Base-by-base conservation (phyloP, 352 stramenopile genomes). In the Pythium aphanidermatum region DNA sequence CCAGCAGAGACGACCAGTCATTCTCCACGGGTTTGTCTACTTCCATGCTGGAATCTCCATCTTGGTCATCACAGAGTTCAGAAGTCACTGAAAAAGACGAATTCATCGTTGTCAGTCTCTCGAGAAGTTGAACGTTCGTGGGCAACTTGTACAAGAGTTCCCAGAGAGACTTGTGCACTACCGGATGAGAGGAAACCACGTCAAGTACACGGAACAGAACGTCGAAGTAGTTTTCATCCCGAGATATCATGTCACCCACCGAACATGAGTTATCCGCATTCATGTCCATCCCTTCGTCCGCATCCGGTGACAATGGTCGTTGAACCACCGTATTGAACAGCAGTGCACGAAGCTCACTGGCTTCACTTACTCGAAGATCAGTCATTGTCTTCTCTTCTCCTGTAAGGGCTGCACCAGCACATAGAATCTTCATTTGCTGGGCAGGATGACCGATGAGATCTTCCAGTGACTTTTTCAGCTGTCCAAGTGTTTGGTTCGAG, bases 121-220 rank as follows among this genome's bases (percentile, higher is more conserved):
- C 65, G 34, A 90, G 51, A n/a, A 92, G 44, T 19, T 86, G 67
- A 0, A 64, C 65, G 33, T 77, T 87, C 3, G 83, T 92, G 12
- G 83, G 83, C 13, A 95, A 79, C 45, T 89, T 86, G 40, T 88
- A 83, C 37, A 95, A 54, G 33, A 95, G 72, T 28, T 83, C 74
- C 74, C 80, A 92, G 27, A 92, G 31, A 13, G 80, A 64, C 33
- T 78, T 70, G 56, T 91, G 80, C 1, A 87, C 75, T 11, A 67
- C 17, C 1, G 56, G 52, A 43, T 84, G 59, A 5, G 64, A 65
- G 4, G 70, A 65, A 1, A 88, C 68, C 14, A 70, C 68, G 42
- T 92, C 83, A 11, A 92, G 61, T 14, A 92, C 72, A 41, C 68
- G 72, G 39, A 95, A 92, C n/a, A 95, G 55, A 24, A 90, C 74